These are phyloP conservation scores for Phaeoacremonium minimum DNA, from an alignment of 2,329 filamentous ascomycete species.

Conservation along the genomic window DNA sequence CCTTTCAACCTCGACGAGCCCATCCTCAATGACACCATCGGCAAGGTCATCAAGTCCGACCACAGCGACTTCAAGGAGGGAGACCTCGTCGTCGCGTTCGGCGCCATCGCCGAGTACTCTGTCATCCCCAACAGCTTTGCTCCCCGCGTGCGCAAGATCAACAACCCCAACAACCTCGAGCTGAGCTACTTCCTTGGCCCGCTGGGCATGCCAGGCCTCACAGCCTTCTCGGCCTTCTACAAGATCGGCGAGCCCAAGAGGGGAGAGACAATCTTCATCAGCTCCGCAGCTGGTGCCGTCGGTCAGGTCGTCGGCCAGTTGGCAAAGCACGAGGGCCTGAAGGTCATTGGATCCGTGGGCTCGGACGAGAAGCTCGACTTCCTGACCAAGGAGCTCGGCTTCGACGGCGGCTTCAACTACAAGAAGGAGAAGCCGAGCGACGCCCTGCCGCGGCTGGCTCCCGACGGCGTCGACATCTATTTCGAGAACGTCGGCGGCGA, in stretches of 20 bases:
- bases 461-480: constrained; percentile 70
- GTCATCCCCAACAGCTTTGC: constrained; percentile 37
- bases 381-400: constrained; percentile 44
- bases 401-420: constrained; percentile 74
- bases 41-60: constrained; percentile 68
- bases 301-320: constrained; percentile 81
- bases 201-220: constrained; percentile 46
- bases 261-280: constrained; percentile 79
- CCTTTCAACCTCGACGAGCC: constrained; percentile 59
- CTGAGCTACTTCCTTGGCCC: constrained; percentile 67
- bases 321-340: constrained; percentile 75
- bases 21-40: constrained; percentile 60
- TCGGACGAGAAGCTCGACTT: constrained; percentile 76
- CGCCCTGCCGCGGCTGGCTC: constrained; percentile 66
- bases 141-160: constrained; percentile 46
- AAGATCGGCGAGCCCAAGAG: constrained; percentile 69
- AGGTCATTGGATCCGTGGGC: constrained; percentile 76
- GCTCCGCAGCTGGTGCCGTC: constrained; percentile 74
- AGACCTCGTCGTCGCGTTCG: constrained; percentile 56
- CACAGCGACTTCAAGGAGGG: constrained; percentile 55
- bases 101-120: constrained; percentile 68
- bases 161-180: constrained; percentile 67
- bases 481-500: constrained; percentile 52
- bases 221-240: constrained; percentile 54
- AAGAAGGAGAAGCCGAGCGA: constrained; percentile 71